Evolutionary conservation across 2,329 filamentous ascomycete genomes (phyloP).

Genomic region (Ampelomyces quisqualis): DNA sequence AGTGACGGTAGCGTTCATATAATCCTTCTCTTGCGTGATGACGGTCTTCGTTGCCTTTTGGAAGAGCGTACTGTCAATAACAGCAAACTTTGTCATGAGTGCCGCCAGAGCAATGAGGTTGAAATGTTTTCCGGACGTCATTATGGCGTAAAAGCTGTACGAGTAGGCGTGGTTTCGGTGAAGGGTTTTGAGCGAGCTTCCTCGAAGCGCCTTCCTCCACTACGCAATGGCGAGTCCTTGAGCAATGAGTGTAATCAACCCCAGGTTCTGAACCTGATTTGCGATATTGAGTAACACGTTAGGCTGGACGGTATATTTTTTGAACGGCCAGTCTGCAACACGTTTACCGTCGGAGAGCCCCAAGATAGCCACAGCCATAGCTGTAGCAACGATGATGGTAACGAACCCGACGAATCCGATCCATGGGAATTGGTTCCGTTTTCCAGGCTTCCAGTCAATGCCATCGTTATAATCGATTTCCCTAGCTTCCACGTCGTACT

Average conservation of each 20-base stretch:
- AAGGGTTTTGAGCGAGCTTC: constrained; percentile 20
- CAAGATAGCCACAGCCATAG: constrained; percentile 20
- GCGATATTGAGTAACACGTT: constrained; percentile 31
- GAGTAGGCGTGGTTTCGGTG: constrained; percentile 29
- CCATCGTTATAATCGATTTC: constrained; percentile 17
- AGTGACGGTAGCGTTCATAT: constrained; percentile 21
- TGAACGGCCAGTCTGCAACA: constrained; percentile 22
- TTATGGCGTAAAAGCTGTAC: constrained; percentile 25
- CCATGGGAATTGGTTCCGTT: constrained; percentile 26
- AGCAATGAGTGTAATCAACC: constrained; percentile 22
- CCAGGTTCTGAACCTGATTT: constrained; percentile 27
- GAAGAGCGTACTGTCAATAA: constrained; percentile 27
- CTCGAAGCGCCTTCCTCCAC: constrained; percentile 27
- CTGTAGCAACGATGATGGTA: constrained; percentile 21
- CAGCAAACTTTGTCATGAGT: constrained; percentile 29
- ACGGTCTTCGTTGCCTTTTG: constrained; percentile 24
- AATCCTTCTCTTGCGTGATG: constrained; percentile 20
- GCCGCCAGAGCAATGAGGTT: constrained; percentile 28
- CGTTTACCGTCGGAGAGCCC: constrained; percentile 15
- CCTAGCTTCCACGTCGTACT: constrained; percentile 2
- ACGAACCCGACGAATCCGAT: constrained; percentile 21
- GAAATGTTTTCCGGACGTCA: constrained; percentile 24
- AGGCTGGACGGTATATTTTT: constrained; percentile 20
- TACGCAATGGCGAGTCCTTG: constrained; percentile 30
- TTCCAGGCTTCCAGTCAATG: constrained; percentile 28